These are phyloP conservation scores for Coniochaeta pulveracea DNA, from an alignment of 2,329 filamentous ascomycete species.

Conservation along the genomic window DNA sequence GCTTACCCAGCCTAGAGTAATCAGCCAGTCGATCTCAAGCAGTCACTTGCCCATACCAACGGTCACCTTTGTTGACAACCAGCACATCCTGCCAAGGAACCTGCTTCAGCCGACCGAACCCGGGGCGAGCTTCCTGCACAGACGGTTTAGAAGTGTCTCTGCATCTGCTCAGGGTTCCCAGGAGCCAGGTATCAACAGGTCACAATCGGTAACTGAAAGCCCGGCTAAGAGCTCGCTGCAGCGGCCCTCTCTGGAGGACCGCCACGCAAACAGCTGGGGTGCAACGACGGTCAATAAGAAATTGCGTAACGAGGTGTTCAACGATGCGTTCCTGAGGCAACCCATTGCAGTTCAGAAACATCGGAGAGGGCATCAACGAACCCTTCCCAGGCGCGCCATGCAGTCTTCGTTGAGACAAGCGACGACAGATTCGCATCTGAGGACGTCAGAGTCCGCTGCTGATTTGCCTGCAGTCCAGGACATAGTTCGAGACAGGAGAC, in stretches of 20 bases:
- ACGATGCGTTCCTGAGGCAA: slow-evolving; percentile 80
- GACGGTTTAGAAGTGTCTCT: slow-evolving; percentile 25
- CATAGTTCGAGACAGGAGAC: no score
- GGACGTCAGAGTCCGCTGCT: neutral
- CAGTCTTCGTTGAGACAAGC: slow-evolving; percentile 31
- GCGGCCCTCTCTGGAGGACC: slow-evolving; percentile 37
- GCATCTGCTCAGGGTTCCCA: slow-evolving; percentile 16
- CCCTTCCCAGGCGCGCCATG: slow-evolving; percentile 39
- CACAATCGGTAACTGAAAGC: slow-evolving; percentile 10
- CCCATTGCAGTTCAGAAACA: slow-evolving; percentile 73
- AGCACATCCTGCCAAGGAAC: slow-evolving; percentile 81
- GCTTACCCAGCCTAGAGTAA: slow-evolving; percentile 28
- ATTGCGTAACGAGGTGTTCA: slow-evolving; percentile 81
- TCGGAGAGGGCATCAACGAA: slow-evolving; percentile 45
- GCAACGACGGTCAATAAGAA: slow-evolving; percentile 84
- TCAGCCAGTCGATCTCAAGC: slow-evolving; percentile 67
- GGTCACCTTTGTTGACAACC: slow-evolving; percentile 88
- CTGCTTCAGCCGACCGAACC: slow-evolving; percentile 52
- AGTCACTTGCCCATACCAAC: slow-evolving; percentile 61
- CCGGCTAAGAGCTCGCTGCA: slow-evolving; percentile 4
- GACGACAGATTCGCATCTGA: neutral
- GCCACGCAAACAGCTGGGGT: slow-evolving; percentile 65
- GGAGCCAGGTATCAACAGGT: neutral
- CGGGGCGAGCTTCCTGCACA: slow-evolving; percentile 13
- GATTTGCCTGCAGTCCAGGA: no score